These are phyloP conservation scores for Cladosporium colombiae DNA, from an alignment of 2,329 filamentous ascomycete species.

Conservation along the genomic window DNA sequence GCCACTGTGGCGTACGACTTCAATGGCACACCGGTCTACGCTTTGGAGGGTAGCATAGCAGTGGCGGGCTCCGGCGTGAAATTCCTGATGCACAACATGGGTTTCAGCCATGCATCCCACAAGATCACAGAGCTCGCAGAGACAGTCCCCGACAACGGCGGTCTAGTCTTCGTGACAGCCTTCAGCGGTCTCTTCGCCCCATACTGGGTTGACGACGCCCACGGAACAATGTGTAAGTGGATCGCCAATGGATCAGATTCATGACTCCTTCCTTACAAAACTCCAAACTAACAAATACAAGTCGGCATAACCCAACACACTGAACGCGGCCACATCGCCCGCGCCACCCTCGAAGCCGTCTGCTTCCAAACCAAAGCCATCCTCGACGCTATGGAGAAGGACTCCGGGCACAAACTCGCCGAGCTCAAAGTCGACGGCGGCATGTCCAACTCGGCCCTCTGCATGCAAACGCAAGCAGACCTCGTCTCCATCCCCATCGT, in stretches of 20 bases:
- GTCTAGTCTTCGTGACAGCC: conserved; percentile 82
- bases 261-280: no score
- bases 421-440: conserved; percentile 81
- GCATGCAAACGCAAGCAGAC: conserved; percentile 89
- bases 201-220: conserved; percentile 92
- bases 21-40: conserved; percentile 69
- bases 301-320: conserved; percentile 62
- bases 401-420: conserved; percentile 71
- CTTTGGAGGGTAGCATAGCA: conserved; percentile 77
- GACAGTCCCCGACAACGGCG: conserved; percentile 73
- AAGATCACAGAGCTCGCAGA: conserved; percentile 66
- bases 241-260: no score
- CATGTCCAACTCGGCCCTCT: conserved; percentile 81
- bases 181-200: conserved; percentile 90
- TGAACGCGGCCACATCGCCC: conserved; percentile 76
- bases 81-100: conserved; percentile 55
- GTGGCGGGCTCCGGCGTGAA: conserved; percentile 68
- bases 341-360: conserved; percentile 81
- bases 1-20: conserved; percentile 89
- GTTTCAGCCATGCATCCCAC: conserved; percentile 63
- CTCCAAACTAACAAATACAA: conserved; percentile 18
- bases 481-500: conserved; percentile 78
- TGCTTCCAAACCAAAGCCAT: conserved; percentile 92
- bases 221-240: conserved; percentile 75
- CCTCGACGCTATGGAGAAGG: conserved; percentile 81